Evolutionary conservation across 441 rosid genomes (phyloP).

Genomic region (Pelargonium fulgidum): DNA sequence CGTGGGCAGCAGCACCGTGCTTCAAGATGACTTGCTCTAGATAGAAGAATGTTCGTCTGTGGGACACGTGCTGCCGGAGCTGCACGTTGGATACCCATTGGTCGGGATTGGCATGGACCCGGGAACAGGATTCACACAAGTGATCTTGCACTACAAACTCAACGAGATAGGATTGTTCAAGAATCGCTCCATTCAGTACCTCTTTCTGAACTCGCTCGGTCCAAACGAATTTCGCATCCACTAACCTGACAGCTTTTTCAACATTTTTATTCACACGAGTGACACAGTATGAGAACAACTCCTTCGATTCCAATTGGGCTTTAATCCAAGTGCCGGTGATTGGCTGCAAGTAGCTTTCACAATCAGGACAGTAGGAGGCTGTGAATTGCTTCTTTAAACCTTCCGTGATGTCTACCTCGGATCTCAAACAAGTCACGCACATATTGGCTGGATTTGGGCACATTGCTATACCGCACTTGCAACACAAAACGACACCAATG

Average conservation of each 20-base stretch:
- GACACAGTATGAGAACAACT: constrained; percentile 21
- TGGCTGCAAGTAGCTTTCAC: constrained; percentile 13
- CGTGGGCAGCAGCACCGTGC: neutral
- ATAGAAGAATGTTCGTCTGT: neutral
- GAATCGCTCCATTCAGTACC: constrained; percentile 21
- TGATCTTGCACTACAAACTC: constrained; percentile 24
- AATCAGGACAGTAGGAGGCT: constrained; percentile 10
- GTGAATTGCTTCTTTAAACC: constrained; percentile 17
- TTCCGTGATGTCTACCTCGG: constrained; percentile 17
- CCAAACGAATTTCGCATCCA: constrained; percentile 24
- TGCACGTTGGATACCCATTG: constrained; percentile 11
- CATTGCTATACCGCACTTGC: constrained; percentile 16
- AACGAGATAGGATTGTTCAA: constrained; percentile 20
- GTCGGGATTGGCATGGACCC: constrained; percentile 20
- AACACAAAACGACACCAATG: constrained; percentile 10
- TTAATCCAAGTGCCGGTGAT: constrained; percentile 18
- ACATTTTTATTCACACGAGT: constrained; percentile 21
- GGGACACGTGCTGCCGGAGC: neutral
- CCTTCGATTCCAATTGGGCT: constrained; percentile 21
- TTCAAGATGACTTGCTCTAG: neutral
- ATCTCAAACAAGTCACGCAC: constrained; percentile 16
- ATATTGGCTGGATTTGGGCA: constrained; percentile 16
- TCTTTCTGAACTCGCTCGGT: constrained; percentile 25
- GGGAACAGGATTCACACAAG: constrained; percentile 22
- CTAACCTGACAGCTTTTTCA: constrained; percentile 9